Conservation (phyloP, 345 rosid genomes). For the Arabis alpina region DNA sequence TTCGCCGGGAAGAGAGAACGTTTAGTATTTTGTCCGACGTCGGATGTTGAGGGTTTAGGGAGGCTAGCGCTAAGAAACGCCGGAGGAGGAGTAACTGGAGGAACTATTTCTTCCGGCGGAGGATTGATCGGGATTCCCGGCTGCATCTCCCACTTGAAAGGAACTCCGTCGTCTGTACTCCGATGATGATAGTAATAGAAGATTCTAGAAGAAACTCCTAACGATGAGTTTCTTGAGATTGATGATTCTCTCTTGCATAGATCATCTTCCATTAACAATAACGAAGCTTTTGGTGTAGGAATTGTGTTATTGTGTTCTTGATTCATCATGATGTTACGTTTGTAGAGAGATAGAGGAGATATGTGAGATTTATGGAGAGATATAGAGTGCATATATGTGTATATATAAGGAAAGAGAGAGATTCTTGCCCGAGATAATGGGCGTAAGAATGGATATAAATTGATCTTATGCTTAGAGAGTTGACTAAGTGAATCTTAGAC, state of each 20-base stretch:
- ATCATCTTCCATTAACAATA: constrained; percentile 46
- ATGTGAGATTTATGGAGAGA: constrained; percentile 20
- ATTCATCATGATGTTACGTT: constrained; percentile 40
- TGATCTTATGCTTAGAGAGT: constrained; percentile 25
- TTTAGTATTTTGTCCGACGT: constrained; percentile 37
- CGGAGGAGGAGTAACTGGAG: constrained; percentile 71
- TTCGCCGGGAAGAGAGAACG: constrained; percentile 39
- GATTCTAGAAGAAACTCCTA: constrained; percentile 47
- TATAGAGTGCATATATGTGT: constrained; percentile 1
- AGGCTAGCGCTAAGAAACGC: constrained; percentile 58
- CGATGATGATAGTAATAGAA: constrained; percentile 39
- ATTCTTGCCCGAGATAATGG: constrained; percentile 24
- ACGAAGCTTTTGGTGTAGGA: constrained; percentile 39
- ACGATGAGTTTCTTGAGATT: constrained; percentile 48
- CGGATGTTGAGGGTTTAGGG: constrained; percentile 55
- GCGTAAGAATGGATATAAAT: constrained; percentile 26
- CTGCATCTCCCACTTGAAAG: constrained; percentile 69
- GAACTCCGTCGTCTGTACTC: constrained; percentile 48
- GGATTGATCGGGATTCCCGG: constrained; percentile 63
- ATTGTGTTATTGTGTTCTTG: constrained; percentile 7
- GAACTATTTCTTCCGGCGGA: constrained; percentile 40
- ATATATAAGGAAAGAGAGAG: constrained; percentile 16
- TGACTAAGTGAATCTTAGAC: constrained; percentile 34
- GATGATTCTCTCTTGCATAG: constrained; percentile 45
- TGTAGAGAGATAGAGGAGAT: background rate